Evolutionary conservation across 2,329 filamentous ascomycete genomes (phyloP), one percentile per base, ranked within the genome.

Genomic region (Aspergillus sp.): DNA sequence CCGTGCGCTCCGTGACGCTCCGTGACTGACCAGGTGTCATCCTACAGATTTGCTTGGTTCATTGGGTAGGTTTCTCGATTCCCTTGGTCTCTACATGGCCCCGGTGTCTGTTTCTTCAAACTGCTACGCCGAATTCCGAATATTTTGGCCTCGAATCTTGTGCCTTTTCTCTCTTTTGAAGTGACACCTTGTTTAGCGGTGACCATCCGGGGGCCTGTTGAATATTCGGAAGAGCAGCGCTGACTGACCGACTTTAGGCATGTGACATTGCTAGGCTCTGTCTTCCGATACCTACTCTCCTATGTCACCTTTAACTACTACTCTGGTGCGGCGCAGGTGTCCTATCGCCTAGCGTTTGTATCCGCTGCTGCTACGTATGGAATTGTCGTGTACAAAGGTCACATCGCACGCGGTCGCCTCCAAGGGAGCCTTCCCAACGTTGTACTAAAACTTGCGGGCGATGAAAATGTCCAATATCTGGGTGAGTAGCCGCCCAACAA

Each of bases 391-490:
- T 98, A 96, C 84, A 99, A 99, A 86, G 93, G 91, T 58, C 91
- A 93, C 81, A 88, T 93, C 65, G 91, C 93, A 67, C 89, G 91
- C 66, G 84, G 89, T 68, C 89, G 91, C 83, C 82, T 87, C 50
- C 88, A 89, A 63, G 86, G 81, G 61, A 86, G 80, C 73, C 76
- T 86, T 68, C 85, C 83, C 72, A 73, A 79, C 77, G 85, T 89
- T 58, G 75, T 83, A 49, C 54, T 93, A 58, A 84, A 87, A 61
- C 80, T 96, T 64, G 81, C 89, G 56, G 82, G 86, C 12, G 95
- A 99, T 74, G 95, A 99, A 83, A 99, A 99, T 77, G 91, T 99
- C 52, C 95, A 98, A 78, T 99, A 99, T 75, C 84, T 99, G 61
- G 82, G 95, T 98, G 84, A 74, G 91, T 74, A 37, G 13, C 20